Base-by-base conservation (phyloP, 2,329 filamentous ascomycete genomes). In the Plectosphaerella cucumerina region DNA sequence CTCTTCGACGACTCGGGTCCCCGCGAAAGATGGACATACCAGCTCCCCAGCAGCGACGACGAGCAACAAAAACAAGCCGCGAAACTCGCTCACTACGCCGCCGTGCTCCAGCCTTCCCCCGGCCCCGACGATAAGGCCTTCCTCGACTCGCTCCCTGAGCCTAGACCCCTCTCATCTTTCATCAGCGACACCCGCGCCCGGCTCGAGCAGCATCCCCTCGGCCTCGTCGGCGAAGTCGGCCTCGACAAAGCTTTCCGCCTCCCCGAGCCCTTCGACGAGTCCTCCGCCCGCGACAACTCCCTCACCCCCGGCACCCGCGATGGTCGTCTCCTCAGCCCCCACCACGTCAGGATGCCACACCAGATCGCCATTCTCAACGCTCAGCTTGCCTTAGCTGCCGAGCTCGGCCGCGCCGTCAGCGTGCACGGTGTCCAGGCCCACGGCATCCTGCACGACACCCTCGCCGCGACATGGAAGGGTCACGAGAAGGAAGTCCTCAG, bases 341-440 rank as follows among this genome's bases (percentile, higher is more conserved):
- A 89, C 62, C 77, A 82, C 53, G 87, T 92, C 17, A 72, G 74
- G 35, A 80, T 87, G 65, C 65, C 78, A 34, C 89, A 94, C 63
- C 89, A 94, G 67, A 78, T 77, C 50, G 71, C 70, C 47, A 70
- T 94, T 2, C 73, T 93, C 18, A 72, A 74, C 23, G 80, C 84
- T 2, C 89, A 92, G 65, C 72, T 94, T n/a, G 72, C 72, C 1
- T 76, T 93, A 3, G 89, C 89, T 0, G 88, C 84, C 3, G 80
- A 86, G 59, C 69, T 87, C 65, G 70, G 75, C 4, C 75, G 87
- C 4, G 77, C 85, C 0, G 85, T 86, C 5, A 90, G 81, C 50
- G 77, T 88, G 1, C 89, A 88, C 60, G 86, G 87, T 33, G 89
- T 93, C 1, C 86, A 90, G 61, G 86, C 87, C 0, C 89, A 91